Evolutionary conservation across 805 yeast genomes (phyloP).

Genomic region (Candida maris): DNA sequence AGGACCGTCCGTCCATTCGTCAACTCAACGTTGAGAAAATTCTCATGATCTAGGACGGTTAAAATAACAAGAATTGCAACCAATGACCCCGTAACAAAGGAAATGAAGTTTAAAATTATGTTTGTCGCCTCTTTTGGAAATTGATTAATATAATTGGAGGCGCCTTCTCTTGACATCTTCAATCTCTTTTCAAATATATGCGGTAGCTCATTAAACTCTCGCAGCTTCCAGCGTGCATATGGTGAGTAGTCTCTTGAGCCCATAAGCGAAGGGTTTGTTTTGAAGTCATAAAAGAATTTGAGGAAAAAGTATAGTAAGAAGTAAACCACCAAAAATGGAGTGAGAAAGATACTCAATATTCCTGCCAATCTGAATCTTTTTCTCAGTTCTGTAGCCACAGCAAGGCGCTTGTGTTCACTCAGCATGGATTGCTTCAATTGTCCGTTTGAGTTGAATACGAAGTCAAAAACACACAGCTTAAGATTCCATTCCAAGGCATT

Average conservation of each 20-base stretch:
- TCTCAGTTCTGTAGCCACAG: constrained; percentile 62
- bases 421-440: constrained; percentile 70
- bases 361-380: constrained; percentile 88
- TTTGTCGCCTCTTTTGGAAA: constrained; percentile 80
- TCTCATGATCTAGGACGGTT: constrained; percentile 81
- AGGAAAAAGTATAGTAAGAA: constrained; percentile 81
- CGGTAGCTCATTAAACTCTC: constrained; percentile 91
- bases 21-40: constrained; percentile 84
- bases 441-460: constrained; percentile 78
- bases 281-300: constrained; percentile 88
- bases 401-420: constrained; percentile 64
- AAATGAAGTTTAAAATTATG: constrained; percentile 51
- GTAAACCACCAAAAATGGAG: constrained; percentile 85
- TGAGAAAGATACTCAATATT: constrained; percentile 68
- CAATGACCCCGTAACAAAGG: constrained; percentile 83
- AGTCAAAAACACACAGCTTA: constrained; percentile 82
- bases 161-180: constrained; percentile 72
- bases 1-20: constrained; percentile 76
- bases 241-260: constrained; percentile 90
- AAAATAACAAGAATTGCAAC: constrained; percentile 81
- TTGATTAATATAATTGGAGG: constrained; percentile 80
- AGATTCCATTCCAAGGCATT: constrained; percentile 93
- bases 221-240: constrained; percentile 87
- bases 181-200: constrained; percentile 82
- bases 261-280: constrained; percentile 78